Percentiles rank a stretch among this genome's conserved stretches.
These are phyloP conservation scores for Umbelopsis ramanniana DNA, from an alignment of 192 early-diverging fungal genomes.

Conservation along the genomic window DNA sequence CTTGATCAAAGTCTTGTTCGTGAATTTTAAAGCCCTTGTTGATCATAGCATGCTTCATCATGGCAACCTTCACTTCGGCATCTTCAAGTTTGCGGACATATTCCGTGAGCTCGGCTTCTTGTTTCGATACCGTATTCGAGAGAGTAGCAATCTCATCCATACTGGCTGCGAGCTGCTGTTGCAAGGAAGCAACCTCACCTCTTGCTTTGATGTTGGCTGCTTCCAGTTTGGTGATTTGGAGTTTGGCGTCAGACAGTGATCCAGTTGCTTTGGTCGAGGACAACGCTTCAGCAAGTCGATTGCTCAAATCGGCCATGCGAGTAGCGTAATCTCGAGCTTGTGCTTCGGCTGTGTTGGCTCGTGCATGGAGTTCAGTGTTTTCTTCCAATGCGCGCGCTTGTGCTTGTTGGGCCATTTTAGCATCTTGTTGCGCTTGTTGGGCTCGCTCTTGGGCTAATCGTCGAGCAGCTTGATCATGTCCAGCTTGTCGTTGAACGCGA, in stretches of 20 bases:
- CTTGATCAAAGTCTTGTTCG: neutral
- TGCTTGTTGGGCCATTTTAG: constrained; percentile 58
- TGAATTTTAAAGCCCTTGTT: constrained; percentile 18
- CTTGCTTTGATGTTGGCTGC: constrained; percentile 51
- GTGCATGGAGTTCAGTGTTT: constrained; percentile 45
- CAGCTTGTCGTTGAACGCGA: constrained; percentile 53
- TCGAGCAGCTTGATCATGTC: constrained; percentile 50
- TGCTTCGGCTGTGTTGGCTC: constrained; percentile 50
- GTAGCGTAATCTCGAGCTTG: constrained; percentile 45
- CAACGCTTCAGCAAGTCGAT: constrained; percentile 33
- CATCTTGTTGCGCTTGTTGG: constrained; percentile 52
- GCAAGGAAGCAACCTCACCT: constrained; percentile 49
- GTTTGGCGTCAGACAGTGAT: constrained; percentile 47
- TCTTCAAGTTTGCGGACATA: constrained; percentile 51
- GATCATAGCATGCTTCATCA: constrained; percentile 54
- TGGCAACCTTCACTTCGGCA: constrained; percentile 48
- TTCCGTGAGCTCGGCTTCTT: constrained; percentile 48
- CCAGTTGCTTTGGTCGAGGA: constrained; percentile 26
- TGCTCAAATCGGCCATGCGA: constrained; percentile 35
- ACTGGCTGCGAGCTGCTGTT: constrained; percentile 47
- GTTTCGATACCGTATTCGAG: constrained; percentile 43
- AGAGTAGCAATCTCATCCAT: constrained; percentile 49
- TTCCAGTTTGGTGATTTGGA: constrained; percentile 56
- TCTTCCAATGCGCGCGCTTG: constrained; percentile 55
- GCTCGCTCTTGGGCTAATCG: constrained; percentile 54